Percentiles rank a stretch among this genome's conserved stretches.
phyloP scores from a whole-genome alignment of 805 yeast species.

The Kodamaea kakaduensis region DNA sequence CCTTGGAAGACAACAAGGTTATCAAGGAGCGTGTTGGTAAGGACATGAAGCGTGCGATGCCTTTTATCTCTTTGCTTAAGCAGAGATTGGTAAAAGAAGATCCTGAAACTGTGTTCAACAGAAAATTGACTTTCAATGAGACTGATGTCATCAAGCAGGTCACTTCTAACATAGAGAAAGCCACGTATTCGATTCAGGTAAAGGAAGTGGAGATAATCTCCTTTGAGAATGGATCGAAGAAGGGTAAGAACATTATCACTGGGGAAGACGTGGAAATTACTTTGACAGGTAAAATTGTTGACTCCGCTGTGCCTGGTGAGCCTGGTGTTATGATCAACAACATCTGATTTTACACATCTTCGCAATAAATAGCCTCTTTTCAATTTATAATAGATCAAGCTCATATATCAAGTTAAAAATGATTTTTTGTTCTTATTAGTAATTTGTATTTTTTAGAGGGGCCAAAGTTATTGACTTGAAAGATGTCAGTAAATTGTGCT shows the following conservation, averaged over 20 bases:
- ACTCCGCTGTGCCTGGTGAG: constrained; percentile 84
- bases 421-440: too few relatives aligned
- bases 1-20: constrained; percentile 60
- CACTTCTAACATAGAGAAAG: constrained; percentile 52
- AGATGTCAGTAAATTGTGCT: too few relatives aligned
- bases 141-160: constrained; percentile 57
- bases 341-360: too few relatives aligned
- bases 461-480: too few relatives aligned
- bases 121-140: constrained; percentile 84
- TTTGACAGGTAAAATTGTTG: constrained; percentile 64
- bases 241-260: constrained; percentile 63
- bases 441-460: too few relatives aligned
- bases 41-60: constrained; percentile 98
- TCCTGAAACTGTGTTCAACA: constrained; percentile 78
- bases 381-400: too few relatives aligned
- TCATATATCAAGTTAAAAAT: too few relatives aligned
- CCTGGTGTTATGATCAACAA: constrained; percentile 84
- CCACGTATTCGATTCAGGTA: constrained; percentile 56
- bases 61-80: constrained; percentile 83
- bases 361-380: too few relatives aligned
- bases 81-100: constrained; percentile 69
- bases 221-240: constrained; percentile 57
- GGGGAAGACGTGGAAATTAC: constrained; percentile 68
- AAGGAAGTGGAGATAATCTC: constrained; percentile 56
- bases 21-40: constrained; percentile 67